Evolutionary conservation across 2,329 filamentous ascomycete genomes (phyloP).

Genomic region (Cordyceps pruinosa): DNA sequence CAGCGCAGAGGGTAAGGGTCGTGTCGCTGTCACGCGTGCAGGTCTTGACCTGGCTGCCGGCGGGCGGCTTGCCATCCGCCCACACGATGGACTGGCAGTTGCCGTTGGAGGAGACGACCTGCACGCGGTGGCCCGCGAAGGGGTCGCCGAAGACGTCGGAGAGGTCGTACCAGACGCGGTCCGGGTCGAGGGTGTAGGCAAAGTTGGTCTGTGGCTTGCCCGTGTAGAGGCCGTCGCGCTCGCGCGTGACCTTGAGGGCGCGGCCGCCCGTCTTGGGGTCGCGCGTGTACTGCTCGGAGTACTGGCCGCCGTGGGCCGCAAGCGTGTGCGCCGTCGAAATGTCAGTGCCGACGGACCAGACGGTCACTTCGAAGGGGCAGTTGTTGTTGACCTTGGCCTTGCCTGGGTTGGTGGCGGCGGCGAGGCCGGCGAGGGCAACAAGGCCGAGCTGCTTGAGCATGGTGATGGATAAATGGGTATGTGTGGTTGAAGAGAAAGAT

Average conservation of each 20-base stretch:
- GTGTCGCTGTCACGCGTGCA: constrained; percentile 28
- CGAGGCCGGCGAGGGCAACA: not conserved
- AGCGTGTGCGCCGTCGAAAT: constrained; percentile 23
- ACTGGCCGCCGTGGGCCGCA: constrained; percentile 18
- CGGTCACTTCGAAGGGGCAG: constrained; percentile 26
- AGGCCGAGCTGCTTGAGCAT: constrained; percentile 3
- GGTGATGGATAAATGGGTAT: not conserved
- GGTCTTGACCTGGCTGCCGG: constrained; percentile 31
- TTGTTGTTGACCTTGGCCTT: constrained; percentile 31
- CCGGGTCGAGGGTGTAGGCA: constrained; percentile 31
- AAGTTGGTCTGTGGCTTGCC: constrained; percentile 34
- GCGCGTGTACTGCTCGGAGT: constrained; percentile 26
- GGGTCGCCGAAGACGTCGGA: constrained; percentile 34
- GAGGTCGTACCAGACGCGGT: constrained; percentile 33
- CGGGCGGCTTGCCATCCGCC: constrained; percentile 27
- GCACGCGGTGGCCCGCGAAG: constrained; percentile 28
- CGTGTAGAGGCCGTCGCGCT: constrained; percentile 30
- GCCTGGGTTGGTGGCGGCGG: not conserved
- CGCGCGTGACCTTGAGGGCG: constrained; percentile 31
- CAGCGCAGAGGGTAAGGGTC: constrained; percentile 30
- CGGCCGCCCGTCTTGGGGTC: constrained; percentile 33
- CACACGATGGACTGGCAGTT: constrained; percentile 31
- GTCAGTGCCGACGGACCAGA: constrained; percentile 31
- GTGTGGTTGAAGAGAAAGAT: not conserved
- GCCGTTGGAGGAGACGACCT: constrained; percentile 22